Base-by-base conservation (phyloP, 139 green algal genomes). In the Tetradesmus obliquus region DNA sequence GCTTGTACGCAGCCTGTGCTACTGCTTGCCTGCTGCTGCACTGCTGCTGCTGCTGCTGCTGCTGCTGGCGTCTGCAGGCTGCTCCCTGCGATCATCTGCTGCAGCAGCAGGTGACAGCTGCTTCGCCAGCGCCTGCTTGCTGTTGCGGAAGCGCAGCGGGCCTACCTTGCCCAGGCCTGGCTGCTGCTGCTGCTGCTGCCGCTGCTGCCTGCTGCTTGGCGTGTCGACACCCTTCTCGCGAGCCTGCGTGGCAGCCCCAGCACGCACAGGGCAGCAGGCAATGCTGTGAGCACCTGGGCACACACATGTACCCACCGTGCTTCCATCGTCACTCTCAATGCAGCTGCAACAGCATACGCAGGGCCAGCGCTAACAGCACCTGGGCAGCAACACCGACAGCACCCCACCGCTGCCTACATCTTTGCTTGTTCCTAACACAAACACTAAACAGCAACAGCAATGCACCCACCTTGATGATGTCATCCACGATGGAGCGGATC, bases 401-500 rank as follows among this genome's bases (percentile, higher is more conserved):
- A 72, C n/a, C 82, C 19, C 9, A 9, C 32, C 15, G 19, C 55
- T 51, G 54, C 20, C 54, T 22, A 19, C 55, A 58, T 17, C 9
- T 79, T 55, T 15, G 19, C 22, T 9, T 54, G 19, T 53, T 5
- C 20, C 13, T 79, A 17, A 19, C 19, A 62, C 1, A 8, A 69
- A 45, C 12, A 13, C 13, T 15, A 2, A 6, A 86, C 15, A 0
- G 45, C 9, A 58, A 5, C 19, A 32, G n/a, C 24, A 62, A 8
- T 24, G 24, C 15, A 3, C 85, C 20, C 9, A 83, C 86, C 71
- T 72, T 3, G 9, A 90, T 90, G 69, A 90, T 84, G 17, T 84
- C 53, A 10, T 90, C 86, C 2, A 90, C 86, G 22, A 90, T 84
- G 0, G 79, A 32, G 20, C 86, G 76, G 53, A 90, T 90, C 20